Base-by-base conservation (phyloP, 1,284 basidiomycete species). In the Heterobasidion parviporum region DNA sequence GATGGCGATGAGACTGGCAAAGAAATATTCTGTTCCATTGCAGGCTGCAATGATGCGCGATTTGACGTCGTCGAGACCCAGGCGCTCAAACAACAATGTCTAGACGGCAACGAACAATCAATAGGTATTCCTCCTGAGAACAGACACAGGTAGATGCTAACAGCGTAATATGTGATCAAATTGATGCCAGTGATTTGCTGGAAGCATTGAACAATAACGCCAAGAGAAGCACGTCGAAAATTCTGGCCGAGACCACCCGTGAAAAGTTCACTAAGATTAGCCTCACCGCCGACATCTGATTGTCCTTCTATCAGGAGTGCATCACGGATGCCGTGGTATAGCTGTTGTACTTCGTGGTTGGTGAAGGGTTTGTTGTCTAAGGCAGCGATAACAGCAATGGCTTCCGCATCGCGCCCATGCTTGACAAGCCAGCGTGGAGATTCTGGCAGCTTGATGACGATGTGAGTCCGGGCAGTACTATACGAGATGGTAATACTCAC, bases 171-270 rank as follows among this genome's bases (percentile, higher is more conserved):
- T 9, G 83, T 86, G 61, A 88, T 82, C 10, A 87, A 59, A 60
- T 89, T 89, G 63, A 80, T 79, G 35, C 77, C 79, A 14, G 79
- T 79, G 33, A 86, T 80, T 65, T 89, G 87, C 66, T 89, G 84
- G 70, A 88, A 86, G 62, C 81, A 82, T 61, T 88, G 86, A 50
- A 79, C 77, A 52, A 80, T 72, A 54, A 87, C 70, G 6, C 78
- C 86, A 18, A 88, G 68, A 52, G 73, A 67, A 10, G 80, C 76
- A 44, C 85, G 74, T 55, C 84, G 73, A 67, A 86, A 81, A 67
- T 87, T 87, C 64, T 87, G 85, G 36, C 73, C 73, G 14, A 76
- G 79, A 0, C 83, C 83, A 41, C 75, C 73, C 6, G 78, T 79
- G 63, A 87, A 77, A 8, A 88, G 70, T 55, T 87, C 82, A 26